Evolutionary conservation across 2,329 filamentous ascomycete species (phyloP), one percentile per base, ranked within the genome.

Genomic region (Didymella sp.): DNA sequence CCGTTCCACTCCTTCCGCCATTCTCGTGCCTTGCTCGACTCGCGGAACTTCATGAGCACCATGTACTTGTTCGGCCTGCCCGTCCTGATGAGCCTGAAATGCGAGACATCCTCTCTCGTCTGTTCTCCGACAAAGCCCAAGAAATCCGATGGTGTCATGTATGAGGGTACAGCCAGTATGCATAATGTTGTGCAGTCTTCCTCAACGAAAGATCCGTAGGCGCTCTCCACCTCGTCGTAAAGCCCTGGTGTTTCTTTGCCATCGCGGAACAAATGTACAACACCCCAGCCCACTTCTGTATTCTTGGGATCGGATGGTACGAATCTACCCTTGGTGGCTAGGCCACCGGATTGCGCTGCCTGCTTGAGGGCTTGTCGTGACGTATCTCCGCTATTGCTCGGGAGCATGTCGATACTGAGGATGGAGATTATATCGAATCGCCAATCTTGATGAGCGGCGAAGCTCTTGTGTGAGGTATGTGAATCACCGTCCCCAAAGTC

Each of bases 31-130:
- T 86, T 86, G 68, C 84, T 85, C 27, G 85, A 85, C 62, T 89
- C 87, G 44, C 91, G 85, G 73, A 98, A 97, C 78, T 96, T 97
- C 85, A 99, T 90, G 59, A 99, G 81, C 24, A 96, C 94, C 82
- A 99, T 90, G 78, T 98, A 98, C 60, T 93, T 87, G 76, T 96
- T 97, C 75, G 92, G 88, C 61, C 88, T 85, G 51, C 89, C 90
- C 1, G 95, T 98, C 81, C 92, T 88, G 53, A 99, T 90, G 86
- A 99, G 92, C 50, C 95, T 84, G 73, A 96, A 96, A 79, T 99
- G 95, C 67, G 89, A 95, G 56, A 99, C 91, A 58, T 93, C 85
- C 56, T 90, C 86, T 73, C 90, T 86, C 74, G 94, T 96, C 71
- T 87, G 87, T 73, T 96, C 91, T 3, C 95, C 95, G 6, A 98